phyloP scores from a whole-genome alignment of 2,329 filamentous ascomycete species.

The Pezicula carpinea region DNA sequence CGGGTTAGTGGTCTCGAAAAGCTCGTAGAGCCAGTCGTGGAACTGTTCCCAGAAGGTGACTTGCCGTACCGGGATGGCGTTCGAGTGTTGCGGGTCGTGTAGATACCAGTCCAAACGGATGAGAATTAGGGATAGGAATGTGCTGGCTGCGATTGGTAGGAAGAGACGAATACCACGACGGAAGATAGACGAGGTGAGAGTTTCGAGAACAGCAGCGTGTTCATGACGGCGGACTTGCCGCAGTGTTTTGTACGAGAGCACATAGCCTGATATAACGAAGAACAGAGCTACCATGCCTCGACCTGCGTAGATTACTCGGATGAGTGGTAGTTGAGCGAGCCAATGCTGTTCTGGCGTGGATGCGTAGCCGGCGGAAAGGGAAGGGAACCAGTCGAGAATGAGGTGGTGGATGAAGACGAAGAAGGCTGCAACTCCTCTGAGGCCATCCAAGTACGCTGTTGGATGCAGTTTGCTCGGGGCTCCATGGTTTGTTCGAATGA shows the following conservation, averaged over 20 bases:
- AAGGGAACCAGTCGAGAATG: conserved; percentile 28
- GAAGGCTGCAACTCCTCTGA: conserved; percentile 39
- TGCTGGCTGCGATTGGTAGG: conserved; percentile 36
- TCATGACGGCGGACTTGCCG: conserved; percentile 30
- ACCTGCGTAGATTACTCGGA: conserved; percentile 36
- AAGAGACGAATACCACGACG: conserved; percentile 38
- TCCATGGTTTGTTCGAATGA: conserved; percentile 1
- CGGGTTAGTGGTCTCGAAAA: background rate
- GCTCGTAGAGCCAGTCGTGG: background rate
- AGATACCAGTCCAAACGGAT: conserved; percentile 1
- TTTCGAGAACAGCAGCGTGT: conserved; percentile 28
- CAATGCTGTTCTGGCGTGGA: background rate
- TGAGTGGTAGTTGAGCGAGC: conserved; percentile 31
- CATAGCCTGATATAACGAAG: conserved; percentile 43
- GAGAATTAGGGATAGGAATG: conserved; percentile 23
- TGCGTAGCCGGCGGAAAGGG: conserved; percentile 2
- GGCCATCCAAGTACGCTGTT: conserved; percentile 40
- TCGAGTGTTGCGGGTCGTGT: background rate
- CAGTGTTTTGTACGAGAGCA: conserved; percentile 36
- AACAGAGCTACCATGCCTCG: conserved; percentile 41
- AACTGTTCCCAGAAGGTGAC: conserved; percentile 1
- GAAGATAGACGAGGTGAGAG: conserved; percentile 37
- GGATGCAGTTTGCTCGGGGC: conserved; percentile 5
- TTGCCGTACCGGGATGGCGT: background rate
- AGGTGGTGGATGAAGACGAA: conserved; percentile 38